Base-by-base conservation (phyloP, 306 rosid species). In the Medicago arabica region DNA sequence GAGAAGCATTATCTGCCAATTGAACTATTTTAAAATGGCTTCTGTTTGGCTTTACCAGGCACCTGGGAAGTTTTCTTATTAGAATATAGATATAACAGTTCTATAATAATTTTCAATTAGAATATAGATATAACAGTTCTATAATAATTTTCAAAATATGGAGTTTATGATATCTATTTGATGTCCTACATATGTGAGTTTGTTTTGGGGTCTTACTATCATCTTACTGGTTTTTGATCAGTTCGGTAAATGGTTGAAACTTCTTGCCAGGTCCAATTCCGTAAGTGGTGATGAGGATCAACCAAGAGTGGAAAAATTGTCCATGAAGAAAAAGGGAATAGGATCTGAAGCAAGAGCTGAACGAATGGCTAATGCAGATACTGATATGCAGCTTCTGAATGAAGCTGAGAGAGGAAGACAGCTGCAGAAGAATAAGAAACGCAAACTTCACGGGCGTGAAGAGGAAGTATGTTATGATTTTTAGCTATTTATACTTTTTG, bases 321-420 rank as follows among this genome's bases (percentile, higher is more conserved):
- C 96, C 66, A 21, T 93, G 83, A 90, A 90, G 91, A 93, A 83
- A 77, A 90, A 86, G 73, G 98, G 96, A 53, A 78, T 89, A 58
- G 98, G 98, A 79, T 89, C 98, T 40, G 96, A 93, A 80, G 98
- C 88, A 73, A 90, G 87, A 83, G 90, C 96, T 31, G 96, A 88
- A 66, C 86, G 90, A 83, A 81, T 90, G 77, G 93, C 91, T 55
- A 95, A 80, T 85, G 90, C 96, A 54, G 89, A 90, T 82, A 72
- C 78, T 28, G 99, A 95, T 90, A 72, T 92, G 15, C 97, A 95
- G 76, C 86, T 91, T 78, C 64, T 95, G 80, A 87, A 82, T 85
- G 89, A 86, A 72, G 81, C 85, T 79, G 97, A 95, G 75, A 85
- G 95, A 83, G 96, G 89, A 79, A 89, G 99, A 76, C 93, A 88